These are phyloP conservation scores for Arthroderma sp. DNA, from an alignment of 2,329 filamentous ascomycete species.

Conservation along the genomic window DNA sequence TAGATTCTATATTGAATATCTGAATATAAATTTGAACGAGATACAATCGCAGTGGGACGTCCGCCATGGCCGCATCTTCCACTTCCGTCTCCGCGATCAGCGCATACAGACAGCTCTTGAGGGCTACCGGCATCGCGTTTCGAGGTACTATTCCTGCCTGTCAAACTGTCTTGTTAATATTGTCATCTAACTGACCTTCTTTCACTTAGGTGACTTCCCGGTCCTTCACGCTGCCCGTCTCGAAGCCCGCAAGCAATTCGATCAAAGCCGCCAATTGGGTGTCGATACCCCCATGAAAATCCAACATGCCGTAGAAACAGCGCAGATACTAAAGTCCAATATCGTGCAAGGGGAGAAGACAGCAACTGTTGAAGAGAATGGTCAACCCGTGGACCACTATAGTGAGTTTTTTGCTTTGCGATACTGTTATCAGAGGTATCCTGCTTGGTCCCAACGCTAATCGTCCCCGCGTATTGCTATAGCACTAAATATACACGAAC, in stretches of 20 bases:
- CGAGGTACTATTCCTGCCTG: conserved; percentile 42
- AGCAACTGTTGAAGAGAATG: conserved; percentile 24
- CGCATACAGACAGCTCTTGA: conserved; percentile 17
- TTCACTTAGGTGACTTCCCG: conserved; percentile 49
- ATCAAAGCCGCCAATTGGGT: conserved; percentile 48
- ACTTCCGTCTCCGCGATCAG: conserved; percentile 20
- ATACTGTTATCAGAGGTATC: conserved; percentile 5
- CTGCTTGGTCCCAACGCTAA: neutral
- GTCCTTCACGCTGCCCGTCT: conserved; percentile 57
- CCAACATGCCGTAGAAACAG: conserved; percentile 68
- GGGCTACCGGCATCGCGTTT: conserved; percentile 47
- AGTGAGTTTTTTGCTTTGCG: conserved; percentile 16
- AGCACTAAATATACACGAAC: conserved; percentile 80
- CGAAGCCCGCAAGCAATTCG: conserved; percentile 63
- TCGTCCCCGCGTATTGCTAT: conserved; percentile 5
- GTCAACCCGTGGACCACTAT: conserved; percentile 21
- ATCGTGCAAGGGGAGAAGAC: conserved; percentile 65
- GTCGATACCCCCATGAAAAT: conserved; percentile 52
- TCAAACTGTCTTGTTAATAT: conserved; percentile 5
- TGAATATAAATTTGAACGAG: neutral
- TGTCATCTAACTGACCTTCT: neutral
- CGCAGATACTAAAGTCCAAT: conserved; percentile 65
- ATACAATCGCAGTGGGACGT: conserved; percentile 8
- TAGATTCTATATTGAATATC: neutral
- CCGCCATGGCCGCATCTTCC: conserved; percentile 6